Evolutionary conservation across 768 basidiomycete genomes (phyloP).

Genomic region (Agrocybe chaxingu): DNA sequence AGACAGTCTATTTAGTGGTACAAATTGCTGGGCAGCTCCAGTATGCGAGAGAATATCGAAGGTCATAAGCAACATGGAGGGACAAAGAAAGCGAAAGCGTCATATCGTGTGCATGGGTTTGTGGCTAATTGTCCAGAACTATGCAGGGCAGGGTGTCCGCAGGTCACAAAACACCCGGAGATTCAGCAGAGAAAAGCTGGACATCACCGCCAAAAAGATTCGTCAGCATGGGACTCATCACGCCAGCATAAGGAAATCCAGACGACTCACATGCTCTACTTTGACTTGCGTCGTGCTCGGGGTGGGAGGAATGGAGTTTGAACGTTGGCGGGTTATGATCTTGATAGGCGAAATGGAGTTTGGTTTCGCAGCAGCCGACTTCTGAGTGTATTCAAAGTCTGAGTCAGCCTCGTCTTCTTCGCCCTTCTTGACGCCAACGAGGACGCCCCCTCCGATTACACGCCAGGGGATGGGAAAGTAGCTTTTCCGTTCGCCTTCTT

Average conservation of each 20-base stretch:
- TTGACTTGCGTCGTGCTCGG: conserved; percentile 26
- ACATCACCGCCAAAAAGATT: not conserved
- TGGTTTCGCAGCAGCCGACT: conserved; percentile 4
- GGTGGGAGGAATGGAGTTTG: conserved; percentile 32
- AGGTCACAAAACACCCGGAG: conserved; percentile 32
- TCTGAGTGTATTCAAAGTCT: not conserved
- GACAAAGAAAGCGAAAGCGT: conserved; percentile 3
- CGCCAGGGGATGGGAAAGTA: conserved; percentile 72
- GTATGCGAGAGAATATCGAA: conserved; percentile 22
- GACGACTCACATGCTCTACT: conserved; percentile 25
- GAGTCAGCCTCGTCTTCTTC: conserved; percentile 10
- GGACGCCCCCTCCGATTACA: conserved; percentile 77
- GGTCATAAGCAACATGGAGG: conserved; percentile 21
- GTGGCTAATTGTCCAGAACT: not conserved
- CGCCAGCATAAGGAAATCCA: not conserved
- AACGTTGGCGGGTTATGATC: conserved; percentile 25
- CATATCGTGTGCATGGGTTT: not conserved
- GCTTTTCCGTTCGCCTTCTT: conserved; percentile 29
- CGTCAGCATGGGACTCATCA: not conserved
- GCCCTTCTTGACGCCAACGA: conserved; percentile 41
- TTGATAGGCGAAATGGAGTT: conserved; percentile 12
- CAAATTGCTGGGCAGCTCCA: conserved; percentile 6
- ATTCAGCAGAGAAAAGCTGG: conserved; percentile 41
- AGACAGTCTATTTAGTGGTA: no score
- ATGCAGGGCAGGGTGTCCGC: not conserved